A percentile compares a stretch with the other conserved stretches of the same genome.
These are phyloP conservation scores for Prunus padus DNA, from an alignment of 306 rosid species.

Conservation along the genomic window DNA sequence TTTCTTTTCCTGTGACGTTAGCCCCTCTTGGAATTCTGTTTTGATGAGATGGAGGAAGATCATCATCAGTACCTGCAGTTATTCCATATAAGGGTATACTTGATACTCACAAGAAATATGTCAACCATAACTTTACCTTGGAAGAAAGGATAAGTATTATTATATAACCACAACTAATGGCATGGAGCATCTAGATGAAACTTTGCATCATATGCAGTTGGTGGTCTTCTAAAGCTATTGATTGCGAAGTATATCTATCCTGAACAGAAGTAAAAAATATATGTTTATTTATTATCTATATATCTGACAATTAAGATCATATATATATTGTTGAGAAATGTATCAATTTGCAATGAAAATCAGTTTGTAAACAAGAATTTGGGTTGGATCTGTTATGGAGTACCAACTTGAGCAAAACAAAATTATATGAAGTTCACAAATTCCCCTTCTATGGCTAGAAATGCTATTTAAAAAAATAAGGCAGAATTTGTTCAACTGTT, in stretches of 20 bases:
- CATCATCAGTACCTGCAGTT: slow-evolving; percentile 55
- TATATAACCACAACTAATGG: not conserved
- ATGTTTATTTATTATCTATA: not conserved
- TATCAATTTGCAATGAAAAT: not conserved
- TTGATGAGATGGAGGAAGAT: slow-evolving; percentile 60
- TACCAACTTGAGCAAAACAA: not conserved
- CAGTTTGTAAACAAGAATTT: not conserved
- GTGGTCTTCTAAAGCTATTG: not conserved
- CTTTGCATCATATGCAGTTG: not conserved
- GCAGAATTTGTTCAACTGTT: not conserved
- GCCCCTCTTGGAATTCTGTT: slow-evolving; percentile 56
- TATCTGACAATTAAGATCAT: not conserved
- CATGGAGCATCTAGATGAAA: not conserved
- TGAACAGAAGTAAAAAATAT: not conserved
- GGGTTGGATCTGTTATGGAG: not conserved
- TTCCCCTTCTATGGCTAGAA: not conserved
- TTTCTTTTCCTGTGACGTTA: slow-evolving; percentile 39
- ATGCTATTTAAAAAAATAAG: not conserved
- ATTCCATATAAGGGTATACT: slow-evolving; percentile 26
- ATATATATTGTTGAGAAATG: not conserved
- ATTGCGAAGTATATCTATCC: not conserved
- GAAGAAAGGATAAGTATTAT: not conserved
- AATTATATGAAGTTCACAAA: not conserved
- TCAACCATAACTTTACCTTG: slow-evolving; percentile 6
- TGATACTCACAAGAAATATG: slow-evolving; percentile 16